Base-by-base conservation (phyloP, 768 basidiomycete species). In the Tubosaeta sp. region DNA sequence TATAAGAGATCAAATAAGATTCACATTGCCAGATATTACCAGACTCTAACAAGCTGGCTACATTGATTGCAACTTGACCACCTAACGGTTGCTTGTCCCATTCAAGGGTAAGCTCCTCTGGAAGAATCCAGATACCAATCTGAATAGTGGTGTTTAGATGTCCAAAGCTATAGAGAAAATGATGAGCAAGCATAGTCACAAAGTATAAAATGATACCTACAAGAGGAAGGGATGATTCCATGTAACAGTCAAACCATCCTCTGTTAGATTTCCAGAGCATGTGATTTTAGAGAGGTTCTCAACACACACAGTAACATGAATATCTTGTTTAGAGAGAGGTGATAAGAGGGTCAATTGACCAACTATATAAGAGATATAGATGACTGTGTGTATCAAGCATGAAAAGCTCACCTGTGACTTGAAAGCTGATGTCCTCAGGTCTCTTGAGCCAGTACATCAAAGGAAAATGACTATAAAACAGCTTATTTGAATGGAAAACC, bases 21-120 rank as follows among this genome's bases (percentile, higher is more conserved):
- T 12, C 18, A 49, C 48, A 40, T 34, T 16, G 7, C 39, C 30
- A 32, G 3, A 8, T 30, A 31, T n/a, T 22, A 4, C 8, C 16
- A 16, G 30, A 49, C 2, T 12, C n/a, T 25, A 48, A 25, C 36
- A 48, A 21, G 18, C 27, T 27, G 10, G 48, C 36, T 24, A 49
- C 21, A 42, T 22, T 25, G 18, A 30, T 42, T 3, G 24, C 11
- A 3, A 49, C 10, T 8, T 42, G 8, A 4, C 19, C 10, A 34
- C 48, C 48, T 16, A 42, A 12, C n/a, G 21, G 31, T 41, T 49
- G 29, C 25, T 48, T 48, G 6, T 48, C 22, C 47, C 47, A 48
- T 6, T 27, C n/a, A 22, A 11, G 1, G 1, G 19, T 42, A 9
- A 42, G 14, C 31, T 49, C 22, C 21, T 31, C 14, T 25, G 48